Evolutionary conservation across 2,329 filamentous ascomycete genomes (phyloP).

Genomic region (Plectosphaerella plurivora): DNA sequence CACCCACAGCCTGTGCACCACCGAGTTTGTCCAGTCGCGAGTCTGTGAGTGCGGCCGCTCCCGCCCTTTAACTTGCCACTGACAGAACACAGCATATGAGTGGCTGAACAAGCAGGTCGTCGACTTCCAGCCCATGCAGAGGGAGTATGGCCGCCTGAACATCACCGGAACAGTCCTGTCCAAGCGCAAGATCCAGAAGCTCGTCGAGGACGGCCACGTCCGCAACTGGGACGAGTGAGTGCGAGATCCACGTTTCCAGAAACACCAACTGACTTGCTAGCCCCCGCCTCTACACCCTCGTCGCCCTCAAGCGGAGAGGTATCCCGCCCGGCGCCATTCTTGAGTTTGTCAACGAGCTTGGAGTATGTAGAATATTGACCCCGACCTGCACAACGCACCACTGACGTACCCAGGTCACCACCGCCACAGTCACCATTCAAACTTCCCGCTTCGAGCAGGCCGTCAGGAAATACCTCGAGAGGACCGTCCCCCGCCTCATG

Average conservation of each 20-base stretch:
- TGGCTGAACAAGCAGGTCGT: constrained; percentile 79
- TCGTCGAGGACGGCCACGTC: constrained; percentile 75
- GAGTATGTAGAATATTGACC: constrained; percentile 44
- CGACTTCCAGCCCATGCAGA: constrained; percentile 89
- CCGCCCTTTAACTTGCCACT: background rate
- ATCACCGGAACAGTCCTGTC: constrained; percentile 67
- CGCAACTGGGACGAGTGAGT: constrained; percentile 74
- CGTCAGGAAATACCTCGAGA: constrained; percentile 81
- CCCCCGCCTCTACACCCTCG: constrained; percentile 82
- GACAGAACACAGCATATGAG: constrained; percentile 68
- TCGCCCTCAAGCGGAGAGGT: constrained; percentile 77
- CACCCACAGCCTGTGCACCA: constrained; percentile 89
- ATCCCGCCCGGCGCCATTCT: constrained; percentile 85
- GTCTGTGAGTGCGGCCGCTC: background rate
- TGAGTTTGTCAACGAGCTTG: constrained; percentile 85
- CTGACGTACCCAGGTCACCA: constrained; percentile 43
- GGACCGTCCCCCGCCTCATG: constrained; percentile 83
- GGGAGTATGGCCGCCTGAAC: constrained; percentile 67
- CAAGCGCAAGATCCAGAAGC: constrained; percentile 76
- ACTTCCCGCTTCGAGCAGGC: constrained; percentile 79
- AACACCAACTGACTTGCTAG: background rate
- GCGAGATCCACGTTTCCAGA: background rate
- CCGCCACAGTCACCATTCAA: constrained; percentile 73
- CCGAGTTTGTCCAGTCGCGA: constrained; percentile 80
- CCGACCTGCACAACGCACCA: background rate